Evolutionary conservation across 805 yeast species (phyloP).

Genomic region (Candida easanensis): DNA sequence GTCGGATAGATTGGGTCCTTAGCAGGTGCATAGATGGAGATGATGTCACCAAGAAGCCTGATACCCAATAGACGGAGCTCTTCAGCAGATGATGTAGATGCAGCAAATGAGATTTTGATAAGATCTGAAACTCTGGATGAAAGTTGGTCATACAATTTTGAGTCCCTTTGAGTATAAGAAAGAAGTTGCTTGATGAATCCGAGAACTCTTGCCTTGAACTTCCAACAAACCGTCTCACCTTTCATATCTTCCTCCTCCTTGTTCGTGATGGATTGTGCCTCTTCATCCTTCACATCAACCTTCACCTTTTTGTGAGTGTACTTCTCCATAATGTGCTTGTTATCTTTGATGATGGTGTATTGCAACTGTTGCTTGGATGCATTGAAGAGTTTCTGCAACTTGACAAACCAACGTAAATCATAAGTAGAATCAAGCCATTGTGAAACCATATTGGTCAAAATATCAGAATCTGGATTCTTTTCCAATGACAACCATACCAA

Average conservation of each 20-base stretch:
- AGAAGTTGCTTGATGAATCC: conserved; percentile 45
- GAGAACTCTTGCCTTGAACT: conserved; percentile 45
- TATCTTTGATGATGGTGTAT: conserved; percentile 39
- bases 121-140: conserved; percentile 55
- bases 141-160: conserved; percentile 38
- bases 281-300: conserved; percentile 43
- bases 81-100: conserved; percentile 70
- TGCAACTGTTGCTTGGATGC: conserved; percentile 42
- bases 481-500: conserved; percentile 61
- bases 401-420: conserved; percentile 55
- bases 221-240: conserved; percentile 58
- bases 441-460: conserved; percentile 43
- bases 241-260: conserved; percentile 18
- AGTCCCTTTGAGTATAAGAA: conserved; percentile 36
- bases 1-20: conserved; percentile 73
- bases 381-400: conserved; percentile 48
- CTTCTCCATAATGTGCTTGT: conserved; percentile 39
- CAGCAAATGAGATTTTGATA: conserved; percentile 74
- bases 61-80: conserved; percentile 65
- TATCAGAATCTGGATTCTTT: conserved; percentile 40
- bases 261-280: conserved; percentile 42
- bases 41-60: conserved; percentile 57
- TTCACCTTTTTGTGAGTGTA: conserved; percentile 30
- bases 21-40: conserved; percentile 56
- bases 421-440: conserved; percentile 60